Evolutionary conservation across 2,329 filamentous ascomycete genomes (phyloP), one percentile per base, ranked within the genome.

Genomic region (Ophiostoma sp.): DNA sequence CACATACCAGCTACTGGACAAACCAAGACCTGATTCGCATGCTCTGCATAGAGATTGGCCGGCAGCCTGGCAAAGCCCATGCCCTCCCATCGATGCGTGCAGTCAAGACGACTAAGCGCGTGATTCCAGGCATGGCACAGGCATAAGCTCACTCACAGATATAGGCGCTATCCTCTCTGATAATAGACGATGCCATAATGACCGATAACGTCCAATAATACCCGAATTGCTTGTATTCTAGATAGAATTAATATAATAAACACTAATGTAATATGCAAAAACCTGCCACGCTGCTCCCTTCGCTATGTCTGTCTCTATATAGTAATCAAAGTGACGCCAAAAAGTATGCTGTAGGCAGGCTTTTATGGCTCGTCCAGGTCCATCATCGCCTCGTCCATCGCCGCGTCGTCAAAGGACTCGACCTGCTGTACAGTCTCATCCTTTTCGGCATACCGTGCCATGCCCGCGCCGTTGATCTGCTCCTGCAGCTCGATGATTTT

Each of bases 1-100:
- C 95, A 10, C 95, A 99, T 79, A 93, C 92, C 70, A 94, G 91
- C 77, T 99, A 99, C 79, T 99, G 95, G 95, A 85, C 88, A 1
- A 89, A 91, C 75, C 86, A 83, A 36, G 95, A 98, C 77, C 94
- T 99, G 78, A 89, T 96, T n/a, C 83, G 94, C 64, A 89, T 98
- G 83, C 80, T 98, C 67, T 96, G 96, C 62, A 83, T 94, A 41
- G 95, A 99, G 80, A 89, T 96, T 74, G 94, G 94, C 3, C 83
- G 94, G 73, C 84, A 84, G 74, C 85, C 87, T 5, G 94, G 94
- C 0, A 88, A 86, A 74, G 82, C 85, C 3, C 79, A 85, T 73
- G 84, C 86, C 0, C 75, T 90, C 67, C 83, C 83, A 1, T 82
- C 81, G 7, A 85, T 90, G 83, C 83, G 85, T 74, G 87, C 86